Base-by-base conservation (phyloP, 139 green algal species). In the Chlamydomonas schloesseri region DNA sequence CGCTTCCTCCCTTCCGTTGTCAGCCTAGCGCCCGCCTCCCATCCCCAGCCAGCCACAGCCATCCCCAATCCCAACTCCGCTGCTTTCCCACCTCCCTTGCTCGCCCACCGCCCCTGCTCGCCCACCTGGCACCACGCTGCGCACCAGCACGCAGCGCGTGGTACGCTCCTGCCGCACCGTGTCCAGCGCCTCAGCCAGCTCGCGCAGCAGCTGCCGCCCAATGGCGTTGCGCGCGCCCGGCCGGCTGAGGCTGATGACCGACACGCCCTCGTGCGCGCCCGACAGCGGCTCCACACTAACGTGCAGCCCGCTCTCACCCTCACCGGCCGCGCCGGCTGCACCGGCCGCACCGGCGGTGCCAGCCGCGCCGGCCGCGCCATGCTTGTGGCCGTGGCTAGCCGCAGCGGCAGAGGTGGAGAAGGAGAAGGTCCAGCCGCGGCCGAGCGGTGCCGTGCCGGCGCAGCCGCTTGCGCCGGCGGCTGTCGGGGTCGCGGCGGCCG, bases 191-290 rank as follows among this genome's bases (percentile, higher is more conserved):
- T 97, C 90, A n/a, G 73, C 28, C 29, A 97, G 90, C 91, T 97
- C 92, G 8, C 81, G 71, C 71, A 96, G 87, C 55, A 96, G 81
- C 86, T 96, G 93, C 37, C 92, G 88, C 0, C 95, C 93, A 31
- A 98, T 94, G n/a, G 94, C 93, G 87, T 98, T 98, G 21, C 88
- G 91, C 0, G 94, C 94, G 1, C 88, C 82, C 3, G 93, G 90
- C 14, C 95, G 88, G 33, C 46, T 88, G 0, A 98, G 91, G 0
- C 88, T 90, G 26, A 98, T 80, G 4, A 94, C 82, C 24, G 93
- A 96, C 46, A 98, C 84, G 37, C 94, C 95, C 58, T 96, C 93
- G 24, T 92, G 86, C 0, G 67, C 34, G 11, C 73, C 77, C 11
- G 89, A 93, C 47, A 97, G 89, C 0, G 94, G 94, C 79, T 96